Evolutionary conservation across 179 eudicot species (phyloP).

Genomic region (Sideroxylon spinosum): DNA sequence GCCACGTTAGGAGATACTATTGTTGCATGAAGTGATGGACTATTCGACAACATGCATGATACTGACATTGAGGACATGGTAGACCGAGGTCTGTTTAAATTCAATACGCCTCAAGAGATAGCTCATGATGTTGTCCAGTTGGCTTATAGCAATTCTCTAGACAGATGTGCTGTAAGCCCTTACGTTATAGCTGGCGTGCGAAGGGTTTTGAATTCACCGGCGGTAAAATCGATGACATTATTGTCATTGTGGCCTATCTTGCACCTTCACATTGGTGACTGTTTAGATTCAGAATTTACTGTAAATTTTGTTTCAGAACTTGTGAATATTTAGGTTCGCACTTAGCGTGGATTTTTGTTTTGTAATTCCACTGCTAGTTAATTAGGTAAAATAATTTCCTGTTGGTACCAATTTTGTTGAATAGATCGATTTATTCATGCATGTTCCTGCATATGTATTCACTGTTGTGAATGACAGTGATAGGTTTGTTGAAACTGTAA

Average conservation of each 20-base stretch:
- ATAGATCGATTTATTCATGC: too few relatives aligned
- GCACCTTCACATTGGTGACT: neutral
- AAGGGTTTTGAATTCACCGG: neutral
- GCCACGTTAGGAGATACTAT: constrained; percentile 21
- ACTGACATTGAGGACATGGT: constrained; percentile 15
- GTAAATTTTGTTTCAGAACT: too few relatives aligned
- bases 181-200: constrained; percentile 1
- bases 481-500: too few relatives aligned
- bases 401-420: too few relatives aligned
- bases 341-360: too few relatives aligned
- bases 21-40: constrained; percentile 24
- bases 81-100: neutral
- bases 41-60: constrained; percentile 23
- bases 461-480: too few relatives aligned
- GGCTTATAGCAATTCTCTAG: constrained; percentile 12
- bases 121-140: constrained; percentile 19
- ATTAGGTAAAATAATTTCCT: too few relatives aligned
- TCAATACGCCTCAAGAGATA: neutral
- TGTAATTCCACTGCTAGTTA: too few relatives aligned
- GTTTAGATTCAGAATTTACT: too few relatives aligned
- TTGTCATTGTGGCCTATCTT: constrained; percentile 12
- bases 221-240: constrained; percentile 3
- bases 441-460: too few relatives aligned
- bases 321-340: too few relatives aligned
- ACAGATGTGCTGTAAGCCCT: constrained; percentile 8